phyloP scores from a whole-genome alignment of 345 rosid species.

The Camelina laxa region DNA sequence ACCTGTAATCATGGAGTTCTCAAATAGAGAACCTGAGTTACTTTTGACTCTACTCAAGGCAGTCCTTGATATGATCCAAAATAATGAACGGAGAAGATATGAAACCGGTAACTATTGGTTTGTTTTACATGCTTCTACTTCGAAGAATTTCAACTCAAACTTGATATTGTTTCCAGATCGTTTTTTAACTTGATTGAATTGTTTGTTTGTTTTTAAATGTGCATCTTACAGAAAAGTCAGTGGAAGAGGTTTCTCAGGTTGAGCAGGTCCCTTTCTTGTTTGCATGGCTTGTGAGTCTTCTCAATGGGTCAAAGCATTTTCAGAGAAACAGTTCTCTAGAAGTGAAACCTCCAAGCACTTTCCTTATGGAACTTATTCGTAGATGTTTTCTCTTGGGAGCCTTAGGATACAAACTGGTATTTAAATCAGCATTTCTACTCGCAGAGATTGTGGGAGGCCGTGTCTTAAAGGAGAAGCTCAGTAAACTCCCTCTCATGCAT shows the following conservation, averaged over 20 bases:
- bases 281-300: constrained; percentile 69
- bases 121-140: constrained; percentile 11
- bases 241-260: constrained; percentile 44
- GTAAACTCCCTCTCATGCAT: constrained; percentile 45
- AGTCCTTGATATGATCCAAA: constrained; percentile 60
- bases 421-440: constrained; percentile 58
- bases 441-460: constrained; percentile 51
- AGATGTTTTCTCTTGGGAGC: constrained; percentile 59
- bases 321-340: constrained; percentile 42
- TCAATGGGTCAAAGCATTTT: constrained; percentile 53
- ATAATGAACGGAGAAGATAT: constrained; percentile 50
- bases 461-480: constrained; percentile 54
- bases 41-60: constrained; percentile 68
- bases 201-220: constrained; percentile 39
- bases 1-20: constrained; percentile 58
- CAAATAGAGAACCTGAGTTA: constrained; percentile 76
- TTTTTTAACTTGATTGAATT: constrained; percentile 24
- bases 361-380: constrained; percentile 54
- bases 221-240: constrained; percentile 42
- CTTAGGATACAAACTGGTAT: constrained; percentile 50
- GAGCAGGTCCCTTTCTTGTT: constrained; percentile 61
- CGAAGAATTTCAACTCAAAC: constrained; percentile 4
- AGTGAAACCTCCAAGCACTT: constrained; percentile 44
- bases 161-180: neutral
- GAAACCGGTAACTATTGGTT: constrained; percentile 52